These are phyloP conservation scores for Heliamphora exappendiculata DNA, from an alignment of 148 eudicot genomes.

Conservation along the genomic window DNA sequence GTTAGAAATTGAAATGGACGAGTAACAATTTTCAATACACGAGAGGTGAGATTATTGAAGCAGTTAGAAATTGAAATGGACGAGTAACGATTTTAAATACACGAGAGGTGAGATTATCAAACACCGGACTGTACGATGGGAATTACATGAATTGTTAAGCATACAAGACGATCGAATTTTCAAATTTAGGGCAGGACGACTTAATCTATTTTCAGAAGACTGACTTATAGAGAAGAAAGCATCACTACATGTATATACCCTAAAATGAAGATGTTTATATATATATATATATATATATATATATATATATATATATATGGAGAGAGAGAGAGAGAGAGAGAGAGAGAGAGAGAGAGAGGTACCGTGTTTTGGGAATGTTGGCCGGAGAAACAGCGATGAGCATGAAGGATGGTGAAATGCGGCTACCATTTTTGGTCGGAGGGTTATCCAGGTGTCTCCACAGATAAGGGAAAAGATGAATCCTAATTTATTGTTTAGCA, in stretches of 20 bases:
- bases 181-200: not conserved
- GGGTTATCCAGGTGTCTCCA: not conserved
- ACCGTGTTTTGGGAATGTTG: slow-evolving; percentile 8
- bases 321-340: slow-evolving; percentile 6
- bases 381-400: slow-evolving; percentile 3
- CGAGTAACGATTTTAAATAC: no score
- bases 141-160: not conserved
- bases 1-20: not conserved
- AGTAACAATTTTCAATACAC: no score
- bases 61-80: not conserved
- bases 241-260: not conserved
- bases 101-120: not conserved
- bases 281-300: not conserved
- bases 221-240: not conserved
- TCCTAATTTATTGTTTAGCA: no score
- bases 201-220: not conserved
- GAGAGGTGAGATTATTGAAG: not conserved
- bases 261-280: not conserved
- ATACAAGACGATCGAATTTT: not conserved
- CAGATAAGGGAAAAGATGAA: not conserved
- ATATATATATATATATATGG: not conserved
- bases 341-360: slow-evolving; percentile 8
- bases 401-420: slow-evolving; percentile 6
- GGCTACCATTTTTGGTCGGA: slow-evolving; percentile 10
- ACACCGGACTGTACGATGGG: not conserved